Evolutionary conservation across 305 asterid genomes (phyloP).

Genomic region (Withania somnifera): DNA sequence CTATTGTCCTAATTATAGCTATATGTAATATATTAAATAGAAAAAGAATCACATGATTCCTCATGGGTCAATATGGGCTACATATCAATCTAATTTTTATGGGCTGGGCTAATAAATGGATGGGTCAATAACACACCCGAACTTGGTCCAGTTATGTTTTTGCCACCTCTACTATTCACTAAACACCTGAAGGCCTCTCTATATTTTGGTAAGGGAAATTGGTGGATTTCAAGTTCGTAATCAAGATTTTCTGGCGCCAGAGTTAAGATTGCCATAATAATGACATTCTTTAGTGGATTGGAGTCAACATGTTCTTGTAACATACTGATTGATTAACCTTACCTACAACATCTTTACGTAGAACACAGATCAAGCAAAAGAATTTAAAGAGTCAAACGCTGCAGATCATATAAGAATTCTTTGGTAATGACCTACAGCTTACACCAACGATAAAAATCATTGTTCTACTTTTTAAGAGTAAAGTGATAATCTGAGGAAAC

Average conservation of each 20-base stretch:
- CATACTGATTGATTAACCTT: background rate
- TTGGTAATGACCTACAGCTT: background rate
- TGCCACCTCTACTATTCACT: too few species aligned
- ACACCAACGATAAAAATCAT: background rate
- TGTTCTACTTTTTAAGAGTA: background rate
- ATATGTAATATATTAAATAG: too few species aligned
- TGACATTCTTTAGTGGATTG: background rate
- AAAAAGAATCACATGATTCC: too few species aligned
- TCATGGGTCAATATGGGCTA: too few species aligned
- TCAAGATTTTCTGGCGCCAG: background rate
- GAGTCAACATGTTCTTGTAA: background rate
- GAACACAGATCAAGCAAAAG: background rate
- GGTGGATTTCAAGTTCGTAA: background rate
- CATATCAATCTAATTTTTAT: too few species aligned
- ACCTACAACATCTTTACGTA: background rate
- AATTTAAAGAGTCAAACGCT: background rate
- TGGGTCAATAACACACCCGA: too few species aligned
- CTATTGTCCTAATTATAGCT: too few species aligned
- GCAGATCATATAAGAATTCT: background rate
- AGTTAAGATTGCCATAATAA: background rate
- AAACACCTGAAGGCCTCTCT: background rate
- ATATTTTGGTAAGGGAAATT: background rate
- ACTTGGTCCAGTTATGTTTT: too few species aligned
- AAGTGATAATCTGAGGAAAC: background rate
- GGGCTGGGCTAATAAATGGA: too few species aligned